These are phyloP conservation scores for Cercospora sesami DNA, from an alignment of 2,329 filamentous ascomycete species.

Conservation along the genomic window DNA sequence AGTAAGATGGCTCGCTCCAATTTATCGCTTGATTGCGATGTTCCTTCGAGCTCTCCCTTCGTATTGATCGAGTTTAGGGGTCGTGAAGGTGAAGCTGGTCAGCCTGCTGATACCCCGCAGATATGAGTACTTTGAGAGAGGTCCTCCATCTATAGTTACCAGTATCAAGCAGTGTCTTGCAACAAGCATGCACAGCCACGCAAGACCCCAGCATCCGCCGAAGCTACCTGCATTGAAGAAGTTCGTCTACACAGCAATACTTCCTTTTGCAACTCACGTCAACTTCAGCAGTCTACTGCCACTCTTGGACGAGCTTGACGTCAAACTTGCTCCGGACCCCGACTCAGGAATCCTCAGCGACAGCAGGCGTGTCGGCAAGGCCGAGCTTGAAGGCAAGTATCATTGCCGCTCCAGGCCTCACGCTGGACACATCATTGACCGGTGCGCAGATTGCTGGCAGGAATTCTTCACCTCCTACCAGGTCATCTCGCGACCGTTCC, in stretches of 20 bases:
- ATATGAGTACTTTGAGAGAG: constrained; percentile 69
- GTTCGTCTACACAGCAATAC: constrained; percentile 39
- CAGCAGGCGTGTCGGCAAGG: constrained; percentile 43
- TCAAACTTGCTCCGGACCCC: constrained; percentile 47
- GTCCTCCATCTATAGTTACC: constrained; percentile 45
- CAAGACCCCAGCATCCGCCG: not conserved
- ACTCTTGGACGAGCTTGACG: constrained; percentile 35
- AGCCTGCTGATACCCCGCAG: not conserved
- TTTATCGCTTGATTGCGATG: not conserved
- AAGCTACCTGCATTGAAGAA: constrained; percentile 2
- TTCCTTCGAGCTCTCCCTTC: not conserved
- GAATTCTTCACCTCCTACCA: constrained; percentile 35
- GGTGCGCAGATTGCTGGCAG: constrained; percentile 35
- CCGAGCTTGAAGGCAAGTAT: constrained; percentile 37
- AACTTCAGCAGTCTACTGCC: constrained; percentile 32
- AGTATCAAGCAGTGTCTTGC: constrained; percentile 33
- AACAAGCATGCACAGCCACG: not conserved
- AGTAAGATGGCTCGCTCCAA: not conserved
- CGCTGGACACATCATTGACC: not conserved
- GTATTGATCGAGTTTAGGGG: not conserved
- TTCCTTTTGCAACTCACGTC: constrained; percentile 36
- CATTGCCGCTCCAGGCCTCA: not conserved
- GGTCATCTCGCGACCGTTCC: constrained; percentile 21
- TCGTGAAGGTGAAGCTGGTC: not conserved
- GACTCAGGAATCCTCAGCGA: constrained; percentile 44